Conservation (phyloP, 2,329 filamentous ascomycete species). For the Phyllosticta citrichinensis region DNA sequence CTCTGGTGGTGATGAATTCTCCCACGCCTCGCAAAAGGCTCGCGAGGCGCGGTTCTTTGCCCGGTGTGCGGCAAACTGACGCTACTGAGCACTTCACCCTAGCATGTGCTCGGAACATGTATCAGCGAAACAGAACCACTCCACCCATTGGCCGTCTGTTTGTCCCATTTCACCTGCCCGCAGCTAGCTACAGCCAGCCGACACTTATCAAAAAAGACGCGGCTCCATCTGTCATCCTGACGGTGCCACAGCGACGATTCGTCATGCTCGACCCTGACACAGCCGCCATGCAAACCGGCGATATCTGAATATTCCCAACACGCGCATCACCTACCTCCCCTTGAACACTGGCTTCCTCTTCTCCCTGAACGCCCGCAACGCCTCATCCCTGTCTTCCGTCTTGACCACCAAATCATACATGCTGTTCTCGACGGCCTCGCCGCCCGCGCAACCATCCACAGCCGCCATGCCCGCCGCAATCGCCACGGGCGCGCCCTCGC, state of each 20-base stretch:
- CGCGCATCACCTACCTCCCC: constrained; percentile 29
- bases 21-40: neutral
- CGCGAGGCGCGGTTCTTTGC: too few species aligned
- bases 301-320: neutral
- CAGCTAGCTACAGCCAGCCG: too few species aligned
- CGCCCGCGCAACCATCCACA: constrained; percentile 54
- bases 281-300: too few species aligned
- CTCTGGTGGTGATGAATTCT: too few species aligned
- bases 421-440: constrained; percentile 70
- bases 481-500: constrained; percentile 78
- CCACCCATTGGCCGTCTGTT: too few species aligned
- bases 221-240: too few species aligned
- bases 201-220: too few species aligned
- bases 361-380: constrained; percentile 72
- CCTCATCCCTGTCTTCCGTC: constrained; percentile 82
- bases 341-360: constrained; percentile 62
- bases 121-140: too few species aligned
- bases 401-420: constrained; percentile 77
- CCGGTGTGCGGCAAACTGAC: neutral
- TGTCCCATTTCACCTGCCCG: too few species aligned
- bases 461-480: constrained; percentile 70
- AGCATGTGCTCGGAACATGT: neutral
- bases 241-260: too few species aligned
- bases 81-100: neutral
- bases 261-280: too few species aligned